Conservation (phyloP, 805 yeast species). For the Lipomyces mesembrius region DNA sequence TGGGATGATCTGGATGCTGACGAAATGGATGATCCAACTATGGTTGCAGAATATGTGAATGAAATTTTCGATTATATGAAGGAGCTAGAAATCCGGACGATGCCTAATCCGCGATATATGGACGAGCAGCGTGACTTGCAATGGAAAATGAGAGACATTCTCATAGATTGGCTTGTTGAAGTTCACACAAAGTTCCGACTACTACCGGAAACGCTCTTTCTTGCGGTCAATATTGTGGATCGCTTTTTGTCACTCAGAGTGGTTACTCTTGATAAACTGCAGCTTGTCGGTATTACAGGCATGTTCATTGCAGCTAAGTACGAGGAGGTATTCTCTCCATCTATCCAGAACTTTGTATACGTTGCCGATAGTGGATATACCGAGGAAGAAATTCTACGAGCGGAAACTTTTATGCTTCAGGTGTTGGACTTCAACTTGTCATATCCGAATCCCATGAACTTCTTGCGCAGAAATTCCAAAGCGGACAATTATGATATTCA, state of each 20-base stretch:
- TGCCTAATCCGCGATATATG: conserved; percentile 84
- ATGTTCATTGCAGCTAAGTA: conserved; percentile 92
- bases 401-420: conserved; percentile 91
- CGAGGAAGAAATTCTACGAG: conserved; percentile 78
- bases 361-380: conserved; percentile 90
- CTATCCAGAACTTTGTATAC: conserved; percentile 86
- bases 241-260: conserved; percentile 78
- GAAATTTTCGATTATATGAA: conserved; percentile 84
- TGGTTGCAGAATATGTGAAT: conserved; percentile 90
- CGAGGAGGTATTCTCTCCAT: conserved; percentile 94
- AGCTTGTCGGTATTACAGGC: conserved; percentile 93
- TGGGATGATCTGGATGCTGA: conserved; percentile 46
- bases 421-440: conserved; percentile 92
- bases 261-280: conserved; percentile 81
- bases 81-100: conserved; percentile 68
- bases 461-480: conserved; percentile 87
- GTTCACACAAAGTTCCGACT: conserved; percentile 88
- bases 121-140: conserved; percentile 79
- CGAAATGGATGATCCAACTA: conserved; percentile 55
- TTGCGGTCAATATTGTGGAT: conserved; percentile 88
- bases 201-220: conserved; percentile 86
- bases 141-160: conserved; percentile 88
- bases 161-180: conserved; percentile 95
- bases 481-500: conserved; percentile 96
- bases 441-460: conserved; percentile 98